These are phyloP conservation scores for Mycena belliarum DNA, from an alignment of 768 basidiomycete genomes.

Conservation along the genomic window DNA sequence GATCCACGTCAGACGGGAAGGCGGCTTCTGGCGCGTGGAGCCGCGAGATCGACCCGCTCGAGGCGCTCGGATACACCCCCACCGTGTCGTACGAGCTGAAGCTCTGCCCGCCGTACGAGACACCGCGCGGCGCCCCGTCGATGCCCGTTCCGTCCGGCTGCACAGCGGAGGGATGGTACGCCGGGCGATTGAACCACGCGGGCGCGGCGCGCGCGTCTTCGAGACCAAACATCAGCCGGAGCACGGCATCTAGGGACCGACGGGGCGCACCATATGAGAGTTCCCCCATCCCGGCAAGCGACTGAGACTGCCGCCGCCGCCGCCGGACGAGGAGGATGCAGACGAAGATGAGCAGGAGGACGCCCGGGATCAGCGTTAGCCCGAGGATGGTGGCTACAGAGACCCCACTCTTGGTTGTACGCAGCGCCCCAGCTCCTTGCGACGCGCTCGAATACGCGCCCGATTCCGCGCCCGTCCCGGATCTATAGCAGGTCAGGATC, in stretches of 20 bases:
- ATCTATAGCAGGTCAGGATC: neutral
- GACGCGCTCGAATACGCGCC: neutral
- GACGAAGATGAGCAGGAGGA: neutral
- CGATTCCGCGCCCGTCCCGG: neutral
- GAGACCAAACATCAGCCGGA: too few relatives aligned
- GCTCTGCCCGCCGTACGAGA: neutral
- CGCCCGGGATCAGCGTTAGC: neutral
- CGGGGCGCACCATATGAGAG: neutral
- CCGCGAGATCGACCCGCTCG: neutral
- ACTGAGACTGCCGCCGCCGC: neutral
- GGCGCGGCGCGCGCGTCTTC: neutral
- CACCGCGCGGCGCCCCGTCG: neutral
- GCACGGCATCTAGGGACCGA: too few relatives aligned
- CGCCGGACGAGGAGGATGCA: constrained; percentile 3
- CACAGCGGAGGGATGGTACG: neutral
- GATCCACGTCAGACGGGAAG: too few relatives aligned
- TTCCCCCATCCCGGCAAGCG: neutral
- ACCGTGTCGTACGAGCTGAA: neutral
- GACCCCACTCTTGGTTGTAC: neutral
- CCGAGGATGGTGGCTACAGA: constrained; percentile 1
- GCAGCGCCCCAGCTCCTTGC: neutral
- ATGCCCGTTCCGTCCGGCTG: too few relatives aligned
- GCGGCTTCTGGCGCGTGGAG: neutral
- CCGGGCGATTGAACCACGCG: constrained; percentile 4
- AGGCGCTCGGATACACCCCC: neutral